phyloP scores from a whole-genome alignment of 2,329 filamentous ascomycete species.

The Aspergillus texensis region DNA sequence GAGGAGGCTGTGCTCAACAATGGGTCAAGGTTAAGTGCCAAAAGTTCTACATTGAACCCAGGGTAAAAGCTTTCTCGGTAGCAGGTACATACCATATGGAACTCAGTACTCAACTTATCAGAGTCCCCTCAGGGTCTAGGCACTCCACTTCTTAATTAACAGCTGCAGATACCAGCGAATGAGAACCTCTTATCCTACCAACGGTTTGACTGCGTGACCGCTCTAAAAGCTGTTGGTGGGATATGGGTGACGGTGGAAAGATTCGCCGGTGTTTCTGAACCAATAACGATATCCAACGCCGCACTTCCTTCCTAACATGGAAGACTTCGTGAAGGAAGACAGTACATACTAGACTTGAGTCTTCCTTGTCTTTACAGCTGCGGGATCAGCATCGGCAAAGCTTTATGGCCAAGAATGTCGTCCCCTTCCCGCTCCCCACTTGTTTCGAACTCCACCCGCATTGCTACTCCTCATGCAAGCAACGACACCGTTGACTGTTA shows the following conservation, averaged over 20 bases:
- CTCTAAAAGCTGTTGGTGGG: neutral
- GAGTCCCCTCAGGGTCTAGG: neutral
- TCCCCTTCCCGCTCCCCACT: neutral
- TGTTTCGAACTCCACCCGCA: neutral
- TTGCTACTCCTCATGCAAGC: neutral
- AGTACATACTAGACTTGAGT: neutral
- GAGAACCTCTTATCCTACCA: neutral
- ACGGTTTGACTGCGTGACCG: neutral
- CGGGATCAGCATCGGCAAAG: neutral
- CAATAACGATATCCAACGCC: neutral
- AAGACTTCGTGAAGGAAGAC: neutral
- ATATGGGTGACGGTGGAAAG: neutral
- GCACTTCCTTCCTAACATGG: neutral
- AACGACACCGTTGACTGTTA: constrained; percentile 2
- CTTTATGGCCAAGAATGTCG: neutral
- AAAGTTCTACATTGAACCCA: neutral
- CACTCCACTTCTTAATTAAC: neutral
- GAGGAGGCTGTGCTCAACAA: neutral
- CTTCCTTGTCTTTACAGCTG: neutral
- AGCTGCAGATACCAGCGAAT: neutral
- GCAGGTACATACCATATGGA: too few species aligned
- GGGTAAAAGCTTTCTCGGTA: too few species aligned
- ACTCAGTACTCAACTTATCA: neutral
- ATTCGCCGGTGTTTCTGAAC: neutral
- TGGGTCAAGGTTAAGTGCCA: neutral